Percentiles rank a stretch among this genome's conserved stretches.
phyloP scores from a whole-genome alignment of 2,329 filamentous ascomycete genomes.

The Didymella arachidicola region DNA sequence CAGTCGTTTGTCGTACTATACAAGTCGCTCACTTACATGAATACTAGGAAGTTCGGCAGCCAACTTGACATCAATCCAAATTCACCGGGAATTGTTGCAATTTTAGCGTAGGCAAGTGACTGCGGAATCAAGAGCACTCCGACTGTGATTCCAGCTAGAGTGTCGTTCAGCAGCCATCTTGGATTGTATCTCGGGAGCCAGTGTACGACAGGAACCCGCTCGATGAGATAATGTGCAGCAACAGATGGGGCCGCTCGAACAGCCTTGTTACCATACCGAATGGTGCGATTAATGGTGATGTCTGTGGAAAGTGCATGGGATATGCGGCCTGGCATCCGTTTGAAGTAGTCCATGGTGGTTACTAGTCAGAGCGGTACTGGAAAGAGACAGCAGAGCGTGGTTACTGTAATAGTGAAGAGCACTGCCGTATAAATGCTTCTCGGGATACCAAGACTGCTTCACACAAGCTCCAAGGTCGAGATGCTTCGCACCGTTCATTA shows the following conservation, averaged over 20 bases:
- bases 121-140: constrained; percentile 87
- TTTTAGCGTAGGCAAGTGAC: constrained; percentile 94
- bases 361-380: not conserved
- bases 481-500: not conserved
- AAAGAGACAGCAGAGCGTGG: not conserved
- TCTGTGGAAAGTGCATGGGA: constrained; percentile 35
- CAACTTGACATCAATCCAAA: constrained; percentile 91
- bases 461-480: constrained; percentile 3
- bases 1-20: not conserved
- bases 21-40: constrained; percentile 64
- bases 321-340: constrained; percentile 24
- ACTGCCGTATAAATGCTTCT: constrained; percentile 4
- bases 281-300: constrained; percentile 38
- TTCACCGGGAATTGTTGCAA: constrained; percentile 86
- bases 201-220: constrained; percentile 68
- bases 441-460: not conserved
- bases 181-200: constrained; percentile 70
- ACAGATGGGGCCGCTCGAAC: constrained; percentile 59
- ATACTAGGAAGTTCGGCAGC: constrained; percentile 94
- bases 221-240: constrained; percentile 63
- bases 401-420: not conserved
- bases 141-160: constrained; percentile 71
- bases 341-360: constrained; percentile 36
- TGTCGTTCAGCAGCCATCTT: constrained; percentile 68
- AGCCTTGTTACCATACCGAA: constrained; percentile 43